Base-by-base conservation (phyloP, 164 flowering plant genomes). In the Kalanchoe fedtschenkoi region DNA sequence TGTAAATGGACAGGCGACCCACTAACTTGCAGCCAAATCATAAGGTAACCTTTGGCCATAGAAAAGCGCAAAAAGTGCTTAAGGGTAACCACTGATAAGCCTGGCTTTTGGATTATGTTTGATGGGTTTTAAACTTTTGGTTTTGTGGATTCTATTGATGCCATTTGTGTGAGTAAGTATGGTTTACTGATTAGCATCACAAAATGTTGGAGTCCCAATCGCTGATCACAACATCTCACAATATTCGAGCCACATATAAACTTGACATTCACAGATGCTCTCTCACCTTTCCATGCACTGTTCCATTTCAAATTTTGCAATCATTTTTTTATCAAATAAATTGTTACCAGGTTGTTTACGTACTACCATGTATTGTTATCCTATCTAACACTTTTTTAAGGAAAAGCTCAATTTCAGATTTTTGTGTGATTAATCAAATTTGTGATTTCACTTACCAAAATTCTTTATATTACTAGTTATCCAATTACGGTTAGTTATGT, bases 41-140 rank as follows among this genome's bases (percentile, higher is more conserved):
- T 37, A 37, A 24, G 26, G 56, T 4, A 24, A 26, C 56, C 14
- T 3, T 39, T 51, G 56, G 56, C 4, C 16, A 24, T 51, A 1
- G 14, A 24, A 51, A 51, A 51, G 56, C 21, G 56, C 56, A n/a
- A 51, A 51, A 47, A 51, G 54, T 47, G 54, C 54, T 8, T 47
- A 19, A 47, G 10, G 29, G 28, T 22, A 47, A 47, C 54, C 15
- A 21, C 29, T 47, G 10, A 47, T 47, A 14, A 47, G 10, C 28
- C 10, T 5, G 3, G 29, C 24, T 47, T 47, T 28, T 47, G 54
- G 54, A 47, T 47, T 19, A 47, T 22, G 54, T 47, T 46, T 22
- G 29, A 22, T 22, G 22, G 9, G n/a, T n/a, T 46, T 46, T 46
- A 0, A 46, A 46, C 29, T 29, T 46, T 46, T 46, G 24, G 22